These are phyloP conservation scores for Megacollybia platyphylla DNA, from an alignment of 1,284 basidiomycete genomes.

Conservation along the genomic window DNA sequence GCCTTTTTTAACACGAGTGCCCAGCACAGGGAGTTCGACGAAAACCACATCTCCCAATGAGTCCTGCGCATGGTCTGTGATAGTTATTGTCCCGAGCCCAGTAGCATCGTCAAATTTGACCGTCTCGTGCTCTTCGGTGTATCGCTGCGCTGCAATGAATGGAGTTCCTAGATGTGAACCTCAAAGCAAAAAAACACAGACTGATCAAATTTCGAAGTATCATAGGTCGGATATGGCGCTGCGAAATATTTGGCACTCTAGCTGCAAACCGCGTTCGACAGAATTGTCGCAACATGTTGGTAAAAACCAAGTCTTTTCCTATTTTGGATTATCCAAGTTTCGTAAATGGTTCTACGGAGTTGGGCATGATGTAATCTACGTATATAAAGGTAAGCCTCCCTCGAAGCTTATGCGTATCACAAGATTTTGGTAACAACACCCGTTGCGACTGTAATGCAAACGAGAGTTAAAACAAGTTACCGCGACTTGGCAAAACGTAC, in stretches of 20 bases:
- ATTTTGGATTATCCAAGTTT: neutral
- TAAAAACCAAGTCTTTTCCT: neutral
- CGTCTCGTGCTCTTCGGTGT: conserved; percentile 87
- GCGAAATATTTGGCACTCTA: neutral
- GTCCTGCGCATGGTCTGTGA: conserved; percentile 91
- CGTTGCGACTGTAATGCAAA: conserved; percentile 57
- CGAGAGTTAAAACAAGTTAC: neutral
- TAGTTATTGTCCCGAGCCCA: conserved; percentile 74
- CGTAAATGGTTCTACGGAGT: conserved; percentile 1
- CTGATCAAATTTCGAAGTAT: conserved; percentile 30
- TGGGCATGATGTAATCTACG: conserved; percentile 10
- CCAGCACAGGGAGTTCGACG: conserved; percentile 80
- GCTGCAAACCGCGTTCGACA: conserved; percentile 14
- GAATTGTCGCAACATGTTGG: conserved; percentile 23
- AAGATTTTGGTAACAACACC: conserved; percentile 83
- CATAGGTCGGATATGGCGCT: conserved; percentile 1
- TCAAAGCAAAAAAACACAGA: conserved; percentile 22
- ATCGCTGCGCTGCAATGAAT: conserved; percentile 54
- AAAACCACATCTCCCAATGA: conserved; percentile 96
- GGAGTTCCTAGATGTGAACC: neutral
- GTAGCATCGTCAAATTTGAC: conserved; percentile 73
- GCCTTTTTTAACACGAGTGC: conserved; percentile 60
- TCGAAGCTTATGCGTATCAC: conserved; percentile 16
- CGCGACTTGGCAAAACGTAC: conserved; percentile 29
- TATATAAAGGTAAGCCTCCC: neutral